Base-by-base conservation (phyloP, 2,329 filamentous ascomycete species). In the Alternaria ventricosa region DNA sequence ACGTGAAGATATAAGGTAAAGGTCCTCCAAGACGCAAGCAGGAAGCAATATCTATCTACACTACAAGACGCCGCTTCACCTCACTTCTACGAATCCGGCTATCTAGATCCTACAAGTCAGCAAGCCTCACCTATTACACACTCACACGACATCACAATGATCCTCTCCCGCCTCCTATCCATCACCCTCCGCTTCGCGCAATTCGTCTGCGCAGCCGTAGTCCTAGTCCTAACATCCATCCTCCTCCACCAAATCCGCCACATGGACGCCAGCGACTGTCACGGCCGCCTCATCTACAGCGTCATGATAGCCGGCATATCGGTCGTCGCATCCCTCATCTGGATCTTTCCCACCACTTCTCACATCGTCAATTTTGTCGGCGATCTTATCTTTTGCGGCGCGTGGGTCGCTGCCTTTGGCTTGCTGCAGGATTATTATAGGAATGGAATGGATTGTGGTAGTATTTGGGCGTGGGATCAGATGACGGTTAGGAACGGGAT, bases 231-330 rank as follows among this genome's bases (percentile, higher is more conserved):
- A 25, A 50, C 63, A 13, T 54, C 69, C 30, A 53, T 64, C 51
- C 70, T 73, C 68, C 58, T 70, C 23, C 22, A 70, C 44, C 23
- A 70, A 44, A 55, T 61, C 27, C 46, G 64, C 64, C 61, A 72
- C 36, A 65, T 82, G 45, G 78, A 83, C 44, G 82, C 84, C 57
- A 78, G 83, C 63, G 89, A 87, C 85, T 80, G 84, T 20, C 81
- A 87, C 44, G 87, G 85, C 46, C 88, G 91, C 59, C 90, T 90
- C 83, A 92, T 94, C 80, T 94, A 93, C 83, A 88, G 90, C 61
- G 87, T 90, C 74, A 87, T 92, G 15, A 84, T 94, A 20, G 89
- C 92, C 7, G 88, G 84, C 23, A 73, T 94, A 28, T 88, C 89
- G 15, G 88, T 93, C 55, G 77, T 94, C 49, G 82, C 92, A 15